Conservation (phyloP, 2,329 filamentous ascomycete species). For the Hymenoscyphus linearis region DNA sequence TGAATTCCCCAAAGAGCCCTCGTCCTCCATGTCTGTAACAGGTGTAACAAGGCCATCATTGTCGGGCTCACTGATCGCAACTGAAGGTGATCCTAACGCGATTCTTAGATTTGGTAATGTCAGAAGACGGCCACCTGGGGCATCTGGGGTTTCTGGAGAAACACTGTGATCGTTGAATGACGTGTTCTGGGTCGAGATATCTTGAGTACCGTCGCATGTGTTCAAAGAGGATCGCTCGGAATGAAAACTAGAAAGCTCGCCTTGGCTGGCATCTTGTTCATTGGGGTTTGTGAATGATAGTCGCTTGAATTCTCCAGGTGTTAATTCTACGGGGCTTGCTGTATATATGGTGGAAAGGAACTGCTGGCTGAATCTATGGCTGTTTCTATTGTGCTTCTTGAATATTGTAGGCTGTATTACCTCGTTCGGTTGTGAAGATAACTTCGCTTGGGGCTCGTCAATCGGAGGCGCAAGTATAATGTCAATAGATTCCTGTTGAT, state of each 20-base stretch:
- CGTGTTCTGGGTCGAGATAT: slow-evolving; percentile 6
- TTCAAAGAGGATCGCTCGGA: background rate
- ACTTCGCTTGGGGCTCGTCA: slow-evolving; percentile 17
- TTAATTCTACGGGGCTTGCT: slow-evolving; percentile 15
- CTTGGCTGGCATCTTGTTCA: slow-evolving; percentile 1
- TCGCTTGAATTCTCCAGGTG: slow-evolving; percentile 7
- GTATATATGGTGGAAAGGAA: slow-evolving; percentile 18
- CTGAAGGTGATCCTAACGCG: slow-evolving; percentile 22
- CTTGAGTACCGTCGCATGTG: slow-evolving; percentile 5
- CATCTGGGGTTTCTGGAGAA: slow-evolving; percentile 5
- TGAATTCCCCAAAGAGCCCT: slow-evolving; percentile 24
- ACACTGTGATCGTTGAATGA: slow-evolving; percentile 8
- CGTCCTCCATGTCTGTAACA: slow-evolving; percentile 31
- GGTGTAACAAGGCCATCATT: slow-evolving; percentile 25
- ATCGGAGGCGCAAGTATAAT: slow-evolving; percentile 24
- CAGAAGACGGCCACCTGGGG: slow-evolving; percentile 16
- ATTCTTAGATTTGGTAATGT: slow-evolving; percentile 24
- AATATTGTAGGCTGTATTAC: slow-evolving; percentile 1
- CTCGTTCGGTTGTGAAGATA: slow-evolving; percentile 14
- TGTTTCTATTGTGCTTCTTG: slow-evolving; percentile 3
- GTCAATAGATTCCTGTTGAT: slow-evolving; percentile 23
- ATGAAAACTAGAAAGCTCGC: background rate
- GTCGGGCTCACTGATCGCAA: slow-evolving; percentile 15
- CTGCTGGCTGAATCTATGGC: slow-evolving; percentile 9
- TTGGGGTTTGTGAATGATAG: slow-evolving; percentile 7